Conservation (phyloP, 1,284 basidiomycete genomes). For the Leccinum fuscescens region DNA sequence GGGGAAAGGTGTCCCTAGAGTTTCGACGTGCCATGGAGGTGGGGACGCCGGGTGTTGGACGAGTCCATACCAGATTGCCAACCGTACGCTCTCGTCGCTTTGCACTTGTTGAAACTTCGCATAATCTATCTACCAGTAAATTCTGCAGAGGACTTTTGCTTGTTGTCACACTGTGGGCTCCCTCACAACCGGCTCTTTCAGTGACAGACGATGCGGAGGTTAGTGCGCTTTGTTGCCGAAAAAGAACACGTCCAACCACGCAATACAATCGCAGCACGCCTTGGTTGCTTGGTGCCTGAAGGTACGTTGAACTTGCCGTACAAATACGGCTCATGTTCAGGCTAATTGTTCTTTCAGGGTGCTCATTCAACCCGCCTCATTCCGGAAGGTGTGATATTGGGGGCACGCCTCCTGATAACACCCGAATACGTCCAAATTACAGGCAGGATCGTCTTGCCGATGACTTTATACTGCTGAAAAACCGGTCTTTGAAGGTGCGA, state of each 20-base stretch:
- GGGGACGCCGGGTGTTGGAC: slow-evolving; percentile 48
- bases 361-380: slow-evolving; percentile 72
- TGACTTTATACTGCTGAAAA: slow-evolving; percentile 28
- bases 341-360: slow-evolving; percentile 32
- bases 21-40: slow-evolving; percentile 41
- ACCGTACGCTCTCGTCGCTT: slow-evolving; percentile 39
- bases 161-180: slow-evolving; percentile 41
- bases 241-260: slow-evolving; percentile 13
- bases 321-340: background rate
- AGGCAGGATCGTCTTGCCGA: slow-evolving; percentile 35
- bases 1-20: too few species aligned
- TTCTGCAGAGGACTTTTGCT: slow-evolving; percentile 59
- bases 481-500: slow-evolving; percentile 36
- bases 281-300: slow-evolving; percentile 72
- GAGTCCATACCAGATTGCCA: slow-evolving; percentile 64
- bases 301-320: slow-evolving; percentile 30
- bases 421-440: slow-evolving; percentile 71
- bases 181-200: slow-evolving; percentile 54
- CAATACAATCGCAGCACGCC: slow-evolving; percentile 43
- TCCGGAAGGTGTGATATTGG: slow-evolving; percentile 69
- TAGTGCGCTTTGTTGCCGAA: slow-evolving; percentile 16
- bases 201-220: slow-evolving; percentile 59
- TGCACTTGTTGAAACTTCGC: slow-evolving; percentile 1
- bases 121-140: slow-evolving; percentile 44
- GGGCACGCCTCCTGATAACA: slow-evolving; percentile 71